phyloP scores from a whole-genome alignment of 768 basidiomycete genomes.

The Xerocomus spinulosus region DNA sequence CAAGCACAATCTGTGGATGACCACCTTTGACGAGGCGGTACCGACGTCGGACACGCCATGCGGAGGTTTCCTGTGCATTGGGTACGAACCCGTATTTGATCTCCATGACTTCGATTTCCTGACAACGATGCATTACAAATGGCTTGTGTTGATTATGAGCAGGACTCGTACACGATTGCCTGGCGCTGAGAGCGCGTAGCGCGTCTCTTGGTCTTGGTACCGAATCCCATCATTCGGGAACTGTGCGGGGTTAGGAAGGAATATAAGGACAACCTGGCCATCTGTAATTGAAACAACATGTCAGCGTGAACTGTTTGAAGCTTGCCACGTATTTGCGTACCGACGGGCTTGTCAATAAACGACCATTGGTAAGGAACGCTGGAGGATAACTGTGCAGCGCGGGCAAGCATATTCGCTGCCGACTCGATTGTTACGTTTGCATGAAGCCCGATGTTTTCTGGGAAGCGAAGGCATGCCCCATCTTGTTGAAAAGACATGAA shows the following conservation, averaged over 20 bases:
- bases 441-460: constrained; percentile 59
- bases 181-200: constrained; percentile 45
- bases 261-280: constrained; percentile 64
- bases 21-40: constrained; percentile 73
- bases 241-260: constrained; percentile 50
- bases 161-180: constrained; percentile 49
- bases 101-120: constrained; percentile 80
- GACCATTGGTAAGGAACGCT: constrained; percentile 64
- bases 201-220: constrained; percentile 68
- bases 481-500: constrained; percentile 41
- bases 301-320: not conserved
- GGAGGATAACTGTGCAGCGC: constrained; percentile 53
- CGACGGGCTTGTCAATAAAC: constrained; percentile 73
- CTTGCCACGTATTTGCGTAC: constrained; percentile 34
- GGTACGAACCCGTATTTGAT: constrained; percentile 77
- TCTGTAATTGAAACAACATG: constrained; percentile 36
- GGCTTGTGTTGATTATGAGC: not conserved
- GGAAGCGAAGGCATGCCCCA: constrained; percentile 64
- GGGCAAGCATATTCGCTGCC: constrained; percentile 57
- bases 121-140: constrained; percentile 1
- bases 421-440: constrained; percentile 49
- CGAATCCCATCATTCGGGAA: constrained; percentile 77
- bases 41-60: constrained; percentile 65
- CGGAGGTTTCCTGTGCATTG: constrained; percentile 50
- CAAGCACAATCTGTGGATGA: constrained; percentile 64